Percentiles rank a stretch among this genome's conserved stretches.
Conservation (phyloP, 179 eudicot genomes). For the Monotropa hypopitys region DNA sequence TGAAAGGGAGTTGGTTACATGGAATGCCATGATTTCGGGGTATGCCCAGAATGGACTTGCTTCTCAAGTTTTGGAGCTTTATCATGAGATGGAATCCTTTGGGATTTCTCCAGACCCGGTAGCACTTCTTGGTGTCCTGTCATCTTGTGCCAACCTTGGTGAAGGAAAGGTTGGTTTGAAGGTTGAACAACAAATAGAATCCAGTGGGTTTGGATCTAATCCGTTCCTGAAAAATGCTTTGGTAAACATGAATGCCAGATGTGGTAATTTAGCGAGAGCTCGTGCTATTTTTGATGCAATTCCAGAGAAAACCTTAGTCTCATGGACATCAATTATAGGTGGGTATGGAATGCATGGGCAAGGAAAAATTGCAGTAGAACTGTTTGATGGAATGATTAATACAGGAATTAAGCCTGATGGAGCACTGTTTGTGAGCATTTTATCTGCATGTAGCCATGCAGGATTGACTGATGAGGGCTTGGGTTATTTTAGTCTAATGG, state of each 20-base stretch:
- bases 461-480: slow-evolving; percentile 54
- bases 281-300: slow-evolving; percentile 38
- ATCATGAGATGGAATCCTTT: slow-evolving; percentile 31
- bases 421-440: slow-evolving; percentile 43
- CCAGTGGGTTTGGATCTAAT: slow-evolving; percentile 27
- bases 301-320: slow-evolving; percentile 40
- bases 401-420: slow-evolving; percentile 46
- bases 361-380: slow-evolving; percentile 42
- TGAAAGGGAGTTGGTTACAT: slow-evolving; percentile 44
- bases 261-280: slow-evolving; percentile 57
- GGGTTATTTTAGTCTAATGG: slow-evolving; percentile 40
- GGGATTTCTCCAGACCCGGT: slow-evolving; percentile 43
- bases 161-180: slow-evolving; percentile 30
- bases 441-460: slow-evolving; percentile 67
- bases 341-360: slow-evolving; percentile 73
- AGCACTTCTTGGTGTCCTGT: slow-evolving; percentile 55
- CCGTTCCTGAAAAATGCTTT: slow-evolving; percentile 43
- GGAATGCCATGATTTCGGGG: slow-evolving; percentile 75
- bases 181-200: slow-evolving; percentile 42
- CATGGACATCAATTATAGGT: slow-evolving; percentile 64
- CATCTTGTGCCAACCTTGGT: slow-evolving; percentile 67
- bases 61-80: slow-evolving; percentile 42
- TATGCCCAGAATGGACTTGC: slow-evolving; percentile 63
- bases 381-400: slow-evolving; percentile 49
- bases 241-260: slow-evolving; percentile 59